Evolutionary conservation across 2,329 filamentous ascomycete species (phyloP).

Genomic region (Fusarium haematococcum): DNA sequence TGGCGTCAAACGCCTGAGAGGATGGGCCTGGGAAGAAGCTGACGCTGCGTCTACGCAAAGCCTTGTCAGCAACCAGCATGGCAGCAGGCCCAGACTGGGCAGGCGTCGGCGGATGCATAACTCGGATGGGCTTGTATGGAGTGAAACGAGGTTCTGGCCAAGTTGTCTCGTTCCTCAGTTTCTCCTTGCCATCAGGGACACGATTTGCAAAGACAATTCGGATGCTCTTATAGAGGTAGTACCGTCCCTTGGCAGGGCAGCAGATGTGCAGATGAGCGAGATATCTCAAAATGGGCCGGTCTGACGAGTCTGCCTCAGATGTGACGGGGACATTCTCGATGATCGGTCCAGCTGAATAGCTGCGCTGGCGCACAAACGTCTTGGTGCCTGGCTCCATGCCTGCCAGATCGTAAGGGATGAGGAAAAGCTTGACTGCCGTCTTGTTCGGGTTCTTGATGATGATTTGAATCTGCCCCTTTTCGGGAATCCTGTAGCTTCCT

Average conservation of each 20-base stretch:
- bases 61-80: constrained; percentile 69
- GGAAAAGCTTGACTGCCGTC: constrained; percentile 94
- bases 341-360: constrained; percentile 88
- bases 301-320: constrained; percentile 42
- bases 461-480: constrained; percentile 94
- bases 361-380: constrained; percentile 94
- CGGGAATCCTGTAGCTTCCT: constrained; percentile 92
- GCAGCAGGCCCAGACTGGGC: constrained; percentile 57
- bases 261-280: constrained; percentile 95
- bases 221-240: constrained; percentile 91
- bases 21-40: constrained; percentile 57
- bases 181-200: constrained; percentile 95
- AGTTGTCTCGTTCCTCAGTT: constrained; percentile 88
- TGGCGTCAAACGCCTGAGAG: constrained; percentile 50
- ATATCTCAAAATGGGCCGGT: constrained; percentile 85
- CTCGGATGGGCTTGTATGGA: constrained; percentile 78
- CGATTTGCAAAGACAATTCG: constrained; percentile 97
- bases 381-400: constrained; percentile 96
- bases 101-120: constrained; percentile 59
- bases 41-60: constrained; percentile 67
- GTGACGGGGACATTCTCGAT: constrained; percentile 72
- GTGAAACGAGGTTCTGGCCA: constrained; percentile 89
- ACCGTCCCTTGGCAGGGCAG: constrained; percentile 83
- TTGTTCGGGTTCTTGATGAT: constrained; percentile 99
- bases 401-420: constrained; percentile 90